These are phyloP conservation scores for Blastocystis sp. DNA, from an alignment of 352 stramenopile genomes.

Conservation along the genomic window DNA sequence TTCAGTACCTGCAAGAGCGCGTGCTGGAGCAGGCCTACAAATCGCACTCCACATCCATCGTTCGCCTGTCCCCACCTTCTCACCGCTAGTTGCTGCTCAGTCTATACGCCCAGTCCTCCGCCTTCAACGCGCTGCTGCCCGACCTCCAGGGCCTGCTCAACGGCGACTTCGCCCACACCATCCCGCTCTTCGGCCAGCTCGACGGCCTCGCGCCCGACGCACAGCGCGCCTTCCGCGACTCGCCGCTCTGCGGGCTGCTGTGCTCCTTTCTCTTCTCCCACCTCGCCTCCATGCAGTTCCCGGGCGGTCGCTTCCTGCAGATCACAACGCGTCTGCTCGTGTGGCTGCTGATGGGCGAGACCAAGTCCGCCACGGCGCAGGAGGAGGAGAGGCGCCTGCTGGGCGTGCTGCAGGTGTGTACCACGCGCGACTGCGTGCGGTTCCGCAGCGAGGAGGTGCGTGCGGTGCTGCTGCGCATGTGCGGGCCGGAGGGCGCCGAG, in stretches of 20 bases:
- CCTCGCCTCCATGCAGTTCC: constrained; percentile 16
- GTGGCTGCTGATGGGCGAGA: constrained; percentile 16
- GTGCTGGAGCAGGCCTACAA: neutral
- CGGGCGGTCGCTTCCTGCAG: constrained; percentile 18
- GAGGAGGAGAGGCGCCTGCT: constrained; percentile 43
- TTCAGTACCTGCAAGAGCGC: neutral
- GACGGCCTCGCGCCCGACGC: neutral
- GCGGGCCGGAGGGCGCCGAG: neutral
- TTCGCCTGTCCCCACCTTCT: neutral
- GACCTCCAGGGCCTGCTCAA: neutral
- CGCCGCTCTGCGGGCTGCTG: constrained; percentile 17
- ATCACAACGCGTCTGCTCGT: neutral
- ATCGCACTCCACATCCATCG: neutral
- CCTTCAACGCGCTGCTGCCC: neutral
- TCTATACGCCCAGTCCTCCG: neutral
- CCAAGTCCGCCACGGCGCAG: neutral
- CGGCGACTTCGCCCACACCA: constrained; percentile 5
- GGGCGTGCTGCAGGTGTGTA: constrained; percentile 22
- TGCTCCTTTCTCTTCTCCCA: neutral
- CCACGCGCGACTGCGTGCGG: constrained; percentile 11
- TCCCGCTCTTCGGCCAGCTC: neutral
- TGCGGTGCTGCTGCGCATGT: constrained; percentile 6
- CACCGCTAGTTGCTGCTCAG: constrained; percentile 15
- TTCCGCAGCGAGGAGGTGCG: constrained; percentile 36
- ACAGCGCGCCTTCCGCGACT: neutral